These are phyloP conservation scores for Tolypocladium ophioglossoides DNA, from an alignment of 2,329 filamentous ascomycete species.

Conservation along the genomic window DNA sequence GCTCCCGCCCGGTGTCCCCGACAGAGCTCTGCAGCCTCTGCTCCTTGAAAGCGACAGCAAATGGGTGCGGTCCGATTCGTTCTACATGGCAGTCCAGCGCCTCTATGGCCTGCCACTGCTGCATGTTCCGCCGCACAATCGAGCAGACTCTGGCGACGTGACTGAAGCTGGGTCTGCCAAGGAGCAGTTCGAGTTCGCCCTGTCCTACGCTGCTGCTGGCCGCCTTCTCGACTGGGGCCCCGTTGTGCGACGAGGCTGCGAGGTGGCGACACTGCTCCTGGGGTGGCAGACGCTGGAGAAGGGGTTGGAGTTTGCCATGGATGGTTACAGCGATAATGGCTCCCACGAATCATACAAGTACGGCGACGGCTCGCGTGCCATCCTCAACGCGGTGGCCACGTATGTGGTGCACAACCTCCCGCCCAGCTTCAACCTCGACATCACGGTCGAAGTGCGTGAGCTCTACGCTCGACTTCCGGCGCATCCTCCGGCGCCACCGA, in stretches of 20 bases:
- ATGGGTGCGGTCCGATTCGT: constrained; percentile 44
- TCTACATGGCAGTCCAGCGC: constrained; percentile 45
- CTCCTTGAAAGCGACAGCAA: constrained; percentile 38
- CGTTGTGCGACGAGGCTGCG: constrained; percentile 46
- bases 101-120: constrained; percentile 46
- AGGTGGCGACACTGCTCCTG: constrained; percentile 46
- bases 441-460: constrained; percentile 23
- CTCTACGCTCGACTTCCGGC: constrained; percentile 30
- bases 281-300: constrained; percentile 53
- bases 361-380: constrained; percentile 40
- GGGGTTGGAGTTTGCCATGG: constrained; percentile 48
- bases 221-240: constrained; percentile 43
- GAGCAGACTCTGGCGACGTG: constrained; percentile 17
- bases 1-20: constrained; percentile 17
- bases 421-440: constrained; percentile 47
- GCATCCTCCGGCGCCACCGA: constrained; percentile 8
- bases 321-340: constrained; percentile 21
- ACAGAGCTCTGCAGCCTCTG: constrained; percentile 15
- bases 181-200: constrained; percentile 41
- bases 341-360: constrained; percentile 35
- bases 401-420: constrained; percentile 54
- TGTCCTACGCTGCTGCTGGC: constrained; percentile 56
- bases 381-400: constrained; percentile 44
- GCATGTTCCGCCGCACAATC: constrained; percentile 17
- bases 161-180: constrained; percentile 25